Evolutionary conservation across 106 monocot species (phyloP), one percentile per base, ranked within the genome.

Genomic region (Dendrobium nobile): DNA sequence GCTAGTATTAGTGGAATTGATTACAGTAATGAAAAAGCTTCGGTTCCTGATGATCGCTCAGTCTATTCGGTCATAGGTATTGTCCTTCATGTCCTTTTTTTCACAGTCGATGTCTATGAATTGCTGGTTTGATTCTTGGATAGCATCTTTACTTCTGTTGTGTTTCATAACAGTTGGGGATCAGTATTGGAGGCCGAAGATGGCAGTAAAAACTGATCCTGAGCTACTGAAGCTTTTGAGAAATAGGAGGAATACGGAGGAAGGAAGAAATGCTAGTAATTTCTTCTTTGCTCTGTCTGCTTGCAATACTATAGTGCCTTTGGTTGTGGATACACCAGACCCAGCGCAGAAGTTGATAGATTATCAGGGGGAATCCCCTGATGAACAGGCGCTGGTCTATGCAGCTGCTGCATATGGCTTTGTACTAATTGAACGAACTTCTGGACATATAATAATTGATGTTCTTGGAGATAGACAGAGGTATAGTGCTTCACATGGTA

Each of bases 321-420:
- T 88, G 27, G 68, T 89, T 20, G 54, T 85, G 7, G 94, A 92
- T 9, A 89, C 90, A 22, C 61, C 88, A 7, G 89, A 86, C 20
- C 85, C 80, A 0, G 75, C 74, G 4, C 76, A 81, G 82, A 92
- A 82, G 85, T 59, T 91, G 58, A 91, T 98, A 77, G 91, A 98
- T 81, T 98, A 95, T 77, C 97, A 95, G 82, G 97, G 94, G 7
- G 97, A 98, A 79, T 98, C 97, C 41, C 94, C 97, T 28, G 94
- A 98, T 83, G 97, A 98, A 80, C 94, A 95, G 79, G 97, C 97
- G 20, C 67, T 97, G 77, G 94, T 92, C 42, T 94, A 90, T 78
- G 97, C 97, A 27, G 97, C 97, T 41, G 97, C 97, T 26, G 83
- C 97, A 1, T 97, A 97, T 81, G 94, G 97, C n/a, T 94, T 92